phyloP scores from a whole-genome alignment of 345 rosid genomes.

The Salix arbutifolia region DNA sequence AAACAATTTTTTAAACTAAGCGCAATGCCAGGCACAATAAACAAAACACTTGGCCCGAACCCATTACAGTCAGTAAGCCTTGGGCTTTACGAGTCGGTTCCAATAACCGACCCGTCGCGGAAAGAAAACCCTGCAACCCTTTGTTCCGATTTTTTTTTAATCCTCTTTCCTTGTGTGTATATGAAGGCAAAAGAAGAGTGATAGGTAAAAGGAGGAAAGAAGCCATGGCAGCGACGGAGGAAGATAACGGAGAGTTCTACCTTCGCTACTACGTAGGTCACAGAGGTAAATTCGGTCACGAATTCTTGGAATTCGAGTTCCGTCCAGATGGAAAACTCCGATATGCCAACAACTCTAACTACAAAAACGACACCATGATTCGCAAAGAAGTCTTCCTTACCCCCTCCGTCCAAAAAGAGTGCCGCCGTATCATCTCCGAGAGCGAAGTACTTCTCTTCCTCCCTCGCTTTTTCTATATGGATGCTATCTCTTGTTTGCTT shows the following conservation, averaged over 20 bases:
- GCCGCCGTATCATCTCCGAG: constrained; percentile 96
- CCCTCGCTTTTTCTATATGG: not conserved
- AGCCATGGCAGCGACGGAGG: constrained; percentile 52
- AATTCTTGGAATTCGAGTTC: constrained; percentile 98
- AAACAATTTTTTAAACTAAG: too few species aligned
- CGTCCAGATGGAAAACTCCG: constrained; percentile 94
- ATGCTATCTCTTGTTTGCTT: not conserved
- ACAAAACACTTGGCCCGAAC: not conserved
- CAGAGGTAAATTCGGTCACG: constrained; percentile 98
- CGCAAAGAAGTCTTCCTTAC: constrained; percentile 95
- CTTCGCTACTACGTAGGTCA: constrained; percentile 95
- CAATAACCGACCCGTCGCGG: too few species aligned
- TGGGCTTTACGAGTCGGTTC: not conserved
- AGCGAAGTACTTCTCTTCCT: constrained; percentile 55
- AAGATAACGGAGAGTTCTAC: constrained; percentile 68
- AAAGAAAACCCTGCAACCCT: too few species aligned
- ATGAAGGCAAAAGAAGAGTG: not conserved
- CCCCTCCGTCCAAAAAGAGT: constrained; percentile 87
- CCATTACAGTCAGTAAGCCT: not conserved
- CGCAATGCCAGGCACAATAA: not conserved
- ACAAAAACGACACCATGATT: constrained; percentile 98
- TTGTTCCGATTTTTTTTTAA: not conserved
- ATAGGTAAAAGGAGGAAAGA: not conserved
- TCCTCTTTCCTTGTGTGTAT: not conserved
- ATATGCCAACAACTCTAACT: constrained; percentile 96